These are phyloP conservation scores for Lactuca saligna DNA, from an alignment of 129 eudicot species.

Conservation along the genomic window DNA sequence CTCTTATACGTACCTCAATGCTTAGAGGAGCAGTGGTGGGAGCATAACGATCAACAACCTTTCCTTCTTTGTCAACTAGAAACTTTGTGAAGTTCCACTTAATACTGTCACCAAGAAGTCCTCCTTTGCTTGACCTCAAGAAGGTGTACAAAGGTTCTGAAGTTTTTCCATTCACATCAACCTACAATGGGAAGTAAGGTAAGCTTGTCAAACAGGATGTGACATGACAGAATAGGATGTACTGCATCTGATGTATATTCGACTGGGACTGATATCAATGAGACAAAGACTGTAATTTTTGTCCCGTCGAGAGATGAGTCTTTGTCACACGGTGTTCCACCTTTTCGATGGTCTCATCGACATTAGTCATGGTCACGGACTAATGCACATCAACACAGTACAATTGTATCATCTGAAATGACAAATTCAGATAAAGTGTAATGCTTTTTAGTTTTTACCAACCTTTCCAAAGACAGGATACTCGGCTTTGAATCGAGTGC, in stretches of 20 bases:
- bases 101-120: constrained; percentile 79
- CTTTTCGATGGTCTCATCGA: too few species aligned
- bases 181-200: constrained; percentile 28
- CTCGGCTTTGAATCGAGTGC: constrained; percentile 97
- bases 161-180: constrained; percentile 76
- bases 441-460: background rate
- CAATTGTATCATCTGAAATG: too few species aligned
- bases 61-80: constrained; percentile 73
- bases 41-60: constrained; percentile 91
- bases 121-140: constrained; percentile 75
- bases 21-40: constrained; percentile 96
- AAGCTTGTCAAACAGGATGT: background rate
- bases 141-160: constrained; percentile 80
- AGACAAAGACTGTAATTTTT: background rate
- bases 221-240: background rate
- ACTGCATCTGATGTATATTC: background rate
- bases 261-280: background rate
- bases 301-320: too few species aligned
- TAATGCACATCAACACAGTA: too few species aligned
- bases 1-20: constrained; percentile 65
- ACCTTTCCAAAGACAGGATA: constrained; percentile 92
- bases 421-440: too few species aligned
- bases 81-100: constrained; percentile 96
- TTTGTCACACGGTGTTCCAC: too few species aligned
- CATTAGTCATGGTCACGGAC: too few species aligned